Evolutionary conservation across 108 stramenopile genomes (phyloP), one percentile per base, ranked within the genome.

Genomic region (Parietichytrium sp.): DNA sequence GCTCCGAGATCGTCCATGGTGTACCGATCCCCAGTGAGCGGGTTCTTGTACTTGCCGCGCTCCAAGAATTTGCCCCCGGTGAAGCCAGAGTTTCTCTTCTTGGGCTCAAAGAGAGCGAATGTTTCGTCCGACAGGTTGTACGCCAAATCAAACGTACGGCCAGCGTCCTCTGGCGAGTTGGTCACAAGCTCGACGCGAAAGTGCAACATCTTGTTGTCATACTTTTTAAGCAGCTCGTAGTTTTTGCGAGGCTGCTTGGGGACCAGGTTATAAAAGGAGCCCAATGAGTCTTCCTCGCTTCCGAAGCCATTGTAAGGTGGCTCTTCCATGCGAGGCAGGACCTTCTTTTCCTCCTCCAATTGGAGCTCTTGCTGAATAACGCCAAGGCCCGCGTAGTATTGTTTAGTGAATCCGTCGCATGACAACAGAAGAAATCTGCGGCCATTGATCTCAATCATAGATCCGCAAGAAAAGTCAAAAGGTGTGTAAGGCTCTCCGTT

Each of bases 61-160:
- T 48, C 77, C 29, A 88, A 50, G 52, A 89, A 89, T 12, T 86
- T 81, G 18, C 89, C 89, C 10, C 87, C 88, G 13, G 86, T 81
- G 18, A 89, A 49, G 8, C 89, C 89, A 45, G 80, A 79, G 86
- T 90, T 90, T 51, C 89, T 85, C 45, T 84, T 49, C 52, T 83
- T 85, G 30, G 89, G 89, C 85, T 90, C 89, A 49, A 84, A 90
- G 26, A 90, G 88, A 54, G 81, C 79, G 18, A 90, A 72, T 15
- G 85, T 87, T 50, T 88, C 86, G 47, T 87, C 86, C 7, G 87
- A 87, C 1, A 90, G 88, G 55, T 84, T 80, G 83, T 84, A 90
- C 79, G 85, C 87, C 80, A 89, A 52, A 50, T 86, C 86, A 52
- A 90, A 90, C 45, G 84, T 83, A 25, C 86, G 52, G 8, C 49